A percentile compares a stretch with the other conserved stretches of the same genome.
Conservation (phyloP, 352 stramenopile genomes). For the Globisporangium perplexum region DNA sequence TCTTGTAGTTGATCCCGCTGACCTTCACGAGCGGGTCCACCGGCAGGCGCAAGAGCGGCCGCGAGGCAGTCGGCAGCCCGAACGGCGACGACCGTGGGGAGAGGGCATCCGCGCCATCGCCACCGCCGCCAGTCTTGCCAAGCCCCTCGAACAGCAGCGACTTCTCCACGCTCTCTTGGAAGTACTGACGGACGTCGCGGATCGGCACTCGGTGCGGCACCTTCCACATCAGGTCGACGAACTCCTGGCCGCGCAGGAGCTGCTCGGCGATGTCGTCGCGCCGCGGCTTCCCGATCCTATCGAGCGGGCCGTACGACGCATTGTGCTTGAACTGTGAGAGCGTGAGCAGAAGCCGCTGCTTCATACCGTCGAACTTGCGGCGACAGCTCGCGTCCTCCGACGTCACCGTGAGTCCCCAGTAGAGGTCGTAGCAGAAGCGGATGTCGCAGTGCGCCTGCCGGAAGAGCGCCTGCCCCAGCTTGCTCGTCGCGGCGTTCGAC, state of each 20-base stretch:
- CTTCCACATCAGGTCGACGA: constrained; percentile 81
- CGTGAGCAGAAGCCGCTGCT: constrained; percentile 69
- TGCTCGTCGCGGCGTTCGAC: constrained; percentile 51
- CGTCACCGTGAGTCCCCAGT: constrained; percentile 82
- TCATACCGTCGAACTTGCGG: constrained; percentile 79
- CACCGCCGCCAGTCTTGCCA: constrained; percentile 5
- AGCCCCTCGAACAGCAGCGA: constrained; percentile 33
- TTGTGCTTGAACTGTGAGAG: constrained; percentile 63
- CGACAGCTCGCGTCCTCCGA: constrained; percentile 67
- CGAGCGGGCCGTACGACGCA: constrained; percentile 28
- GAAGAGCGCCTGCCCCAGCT: constrained; percentile 61
- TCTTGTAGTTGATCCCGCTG: constrained; percentile 62
- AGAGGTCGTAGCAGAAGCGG: constrained; percentile 81
- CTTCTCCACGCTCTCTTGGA: constrained; percentile 44
- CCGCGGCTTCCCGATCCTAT: constrained; percentile 21
- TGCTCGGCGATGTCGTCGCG: constrained; percentile 70
- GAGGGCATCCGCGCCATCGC: neutral
- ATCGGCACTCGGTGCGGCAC: constrained; percentile 65
- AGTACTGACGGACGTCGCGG: constrained; percentile 42
- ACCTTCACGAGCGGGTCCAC: constrained; percentile 73
- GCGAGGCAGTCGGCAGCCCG: constrained; percentile 10
- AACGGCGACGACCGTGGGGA: neutral
- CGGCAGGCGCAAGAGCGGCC: constrained; percentile 44
- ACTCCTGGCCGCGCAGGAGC: constrained; percentile 76
- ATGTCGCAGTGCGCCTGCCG: constrained; percentile 73